Base-by-base conservation (phyloP, 495 filamentous ascomycete genomes). In the Trichoderma reesei region DNA sequence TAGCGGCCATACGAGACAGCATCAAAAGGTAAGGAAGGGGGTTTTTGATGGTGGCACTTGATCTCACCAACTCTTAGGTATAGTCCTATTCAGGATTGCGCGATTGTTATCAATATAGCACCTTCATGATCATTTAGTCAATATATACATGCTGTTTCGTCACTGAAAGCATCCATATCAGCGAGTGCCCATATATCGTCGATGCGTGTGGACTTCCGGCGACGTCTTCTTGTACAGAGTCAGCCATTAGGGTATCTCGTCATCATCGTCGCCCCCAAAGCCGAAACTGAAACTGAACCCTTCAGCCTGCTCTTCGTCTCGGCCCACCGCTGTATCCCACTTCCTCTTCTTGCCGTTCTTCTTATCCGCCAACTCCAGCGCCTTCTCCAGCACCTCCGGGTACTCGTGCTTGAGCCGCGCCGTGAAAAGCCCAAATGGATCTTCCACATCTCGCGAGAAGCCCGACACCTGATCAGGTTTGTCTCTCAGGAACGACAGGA, bases 401-500 rank as follows among this genome's bases (percentile, higher is more conserved):
- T 89, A 80, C 18, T 76, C 66, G 61, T 83, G 77, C 42, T 75
- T 73, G 79, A 98, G 82, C 51, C 85, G 82, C 54, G 83, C 76
- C n/a, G 90, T 79, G 72, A 98, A 96, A 7, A 88, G 76, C 16
- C 81, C 78, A 69, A 89, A 94, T 0, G 93, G 87, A 72, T 93
- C 86, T 2, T 76, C 72, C 0, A 96, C 82, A 41, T 88, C 82
- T 41, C 84, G 85, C 46, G 83, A 80, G 71, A 98, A 98, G 0
- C 94, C 94, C 33, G 89, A 92, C 9, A 96, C 85, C 66, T 95
- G 90, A 37, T 91, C 87, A 6, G 88, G 75, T 72, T 92, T 91
- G 72, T 95, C 87, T 60, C 80, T 83, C 67, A 98, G 73, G 71
- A 98, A 98, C 14, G 86, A 85, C 65, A 98, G 74, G 0, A 90